Conservation (phyloP, 306 rosid genomes). For the Cajanus cajan region DNA sequence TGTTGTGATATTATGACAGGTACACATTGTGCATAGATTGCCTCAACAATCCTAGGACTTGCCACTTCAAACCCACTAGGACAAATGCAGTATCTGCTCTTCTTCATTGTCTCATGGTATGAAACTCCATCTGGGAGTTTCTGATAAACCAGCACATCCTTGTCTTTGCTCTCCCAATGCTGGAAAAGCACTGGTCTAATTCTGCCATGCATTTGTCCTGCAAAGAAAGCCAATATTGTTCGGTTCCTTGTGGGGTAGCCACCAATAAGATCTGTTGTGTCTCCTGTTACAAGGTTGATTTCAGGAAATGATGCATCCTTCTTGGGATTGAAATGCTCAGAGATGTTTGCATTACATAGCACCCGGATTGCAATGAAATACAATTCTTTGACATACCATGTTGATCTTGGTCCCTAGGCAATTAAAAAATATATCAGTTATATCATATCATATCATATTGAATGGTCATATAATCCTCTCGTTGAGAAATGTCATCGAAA, state of each 20-base stretch:
- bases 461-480: not conserved
- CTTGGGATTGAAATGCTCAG: conserved; percentile 62
- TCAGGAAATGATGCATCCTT: conserved; percentile 73
- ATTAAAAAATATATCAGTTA: not conserved
- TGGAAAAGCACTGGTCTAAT: conserved; percentile 51
- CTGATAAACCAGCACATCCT: conserved; percentile 45
- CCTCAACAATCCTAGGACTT: conserved; percentile 62
- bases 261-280: conserved; percentile 34
- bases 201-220: conserved; percentile 50
- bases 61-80: conserved; percentile 71
- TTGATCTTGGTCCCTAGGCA: conserved; percentile 54
- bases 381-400: conserved; percentile 58
- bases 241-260: conserved; percentile 36
- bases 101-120: conserved; percentile 49
- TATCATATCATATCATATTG: not conserved
- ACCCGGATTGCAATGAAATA: conserved; percentile 56
- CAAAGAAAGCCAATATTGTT: conserved; percentile 51
- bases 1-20: conserved; percentile 60
- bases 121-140: conserved; percentile 42
- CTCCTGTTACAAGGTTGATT: conserved; percentile 49
- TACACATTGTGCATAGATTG: conserved; percentile 58
- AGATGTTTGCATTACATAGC: conserved; percentile 53
- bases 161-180: conserved; percentile 51
- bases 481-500: too few relatives aligned
- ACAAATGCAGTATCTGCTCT: conserved; percentile 55